Base-by-base conservation (phyloP, 2,329 filamentous ascomycete species). In the Pseudogymnoascus sp. region DNA sequence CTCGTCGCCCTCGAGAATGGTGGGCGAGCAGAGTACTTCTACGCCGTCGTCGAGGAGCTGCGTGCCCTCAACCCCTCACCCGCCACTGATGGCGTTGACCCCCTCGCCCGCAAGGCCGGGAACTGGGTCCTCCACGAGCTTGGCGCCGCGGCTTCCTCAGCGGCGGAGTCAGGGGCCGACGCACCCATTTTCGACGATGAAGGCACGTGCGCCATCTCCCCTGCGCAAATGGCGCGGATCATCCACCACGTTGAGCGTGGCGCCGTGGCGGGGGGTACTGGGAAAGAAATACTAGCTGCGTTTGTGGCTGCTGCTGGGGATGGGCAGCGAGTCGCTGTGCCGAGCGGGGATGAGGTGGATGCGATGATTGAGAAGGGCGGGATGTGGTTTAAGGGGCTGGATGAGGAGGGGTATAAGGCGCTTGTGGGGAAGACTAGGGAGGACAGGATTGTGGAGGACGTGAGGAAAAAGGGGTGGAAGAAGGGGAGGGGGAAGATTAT, bases 11-110 rank as follows among this genome's bases (percentile, higher is more conserved):
- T 96, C 0, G 90, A 97, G 66, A 84, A 88, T 62, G 93, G 93
- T 6, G 86, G 86, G 6, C 83, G 93, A 44, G 77, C 95, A 3
- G 87, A 96, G 68, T 97, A 93, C 74, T 96, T 92, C 71, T 87
- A 89, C 71, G 81, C 84, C 26, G 83, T 91, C 0, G 78, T 90
- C 1, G 77, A 80, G 61, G 70, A 73, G 19, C 61, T 71, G 10
- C 16, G 21, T 4, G 6, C 47, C 4, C 59, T 63, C 5, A 13
- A 8, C 16, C 13, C 56, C 66, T 7, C 61, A 59, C 26, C 59
- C 63, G 10, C 63, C 66, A 11, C 37, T 59, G 3, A 64, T 61
- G 19, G 65, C 42, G 19, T 77, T 79, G 62, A 26, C n/a, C 42
- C 13, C 21, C 21, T 47, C 4, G 42, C 42, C 2, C 42, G 42